Base-by-base conservation (phyloP, 352 stramenopile genomes). In the Pythium plurisporium region DNA sequence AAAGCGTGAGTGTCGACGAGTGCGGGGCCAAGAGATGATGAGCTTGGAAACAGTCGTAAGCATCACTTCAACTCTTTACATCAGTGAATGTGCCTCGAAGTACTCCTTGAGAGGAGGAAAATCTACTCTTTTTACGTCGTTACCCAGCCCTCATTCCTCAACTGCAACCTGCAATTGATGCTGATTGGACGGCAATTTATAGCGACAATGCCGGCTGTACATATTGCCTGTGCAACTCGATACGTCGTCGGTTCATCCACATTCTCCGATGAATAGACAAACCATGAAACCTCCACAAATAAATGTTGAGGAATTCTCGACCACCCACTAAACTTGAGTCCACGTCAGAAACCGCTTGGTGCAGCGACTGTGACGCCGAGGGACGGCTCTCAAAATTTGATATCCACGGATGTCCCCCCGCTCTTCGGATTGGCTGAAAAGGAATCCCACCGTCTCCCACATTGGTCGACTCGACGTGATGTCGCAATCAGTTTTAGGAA, bases 321-420 rank as follows among this genome's bases (percentile, higher is more conserved):
- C 36, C 6, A 4, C 14, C 20, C n/a, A n/a, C n/a, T n/a, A n/a
- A n/a, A n/a, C n/a, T n/a, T n/a, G n/a, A n/a, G n/a, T n/a, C n/a
- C n/a, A n/a, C n/a, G n/a, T n/a, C n/a, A n/a, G n/a, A n/a, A n/a
- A n/a, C n/a, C n/a, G n/a, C n/a, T n/a, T n/a, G n/a, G n/a, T n/a
- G n/a, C n/a, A n/a, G n/a, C n/a, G n/a, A n/a, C n/a, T n/a, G n/a
- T n/a, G n/a, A n/a, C n/a, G n/a, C n/a, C n/a, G n/a, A n/a, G n/a
- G n/a, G n/a, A n/a, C n/a, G n/a, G n/a, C n/a, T n/a, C n/a, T n/a
- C 44, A 52, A 52, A 48, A 34, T 22, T 31, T 27, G 27, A 40
- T 5, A 52, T 52, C 27, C 45, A 48, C 41, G 37, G 17, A 4
- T 22, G 37, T 19, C n/a, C n/a, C n/a, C n/a, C n/a, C n/a, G n/a